These are phyloP conservation scores for Vigna unguiculata DNA, from an alignment of 306 rosid genomes.

Conservation along the genomic window DNA sequence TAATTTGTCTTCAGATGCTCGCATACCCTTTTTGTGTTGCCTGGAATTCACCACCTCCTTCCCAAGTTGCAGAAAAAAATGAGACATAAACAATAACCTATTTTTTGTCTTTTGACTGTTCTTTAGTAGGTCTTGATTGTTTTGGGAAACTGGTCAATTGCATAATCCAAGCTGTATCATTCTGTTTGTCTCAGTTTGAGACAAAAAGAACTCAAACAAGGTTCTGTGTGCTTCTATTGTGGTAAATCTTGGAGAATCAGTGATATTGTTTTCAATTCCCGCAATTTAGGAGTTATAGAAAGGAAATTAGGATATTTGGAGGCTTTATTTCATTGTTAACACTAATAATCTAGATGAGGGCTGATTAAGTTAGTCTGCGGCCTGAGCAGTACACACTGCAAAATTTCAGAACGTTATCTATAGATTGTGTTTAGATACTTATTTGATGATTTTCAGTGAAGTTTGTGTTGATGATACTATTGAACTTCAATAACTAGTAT, in stretches of 20 bases:
- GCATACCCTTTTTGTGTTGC: not conserved
- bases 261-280: not conserved
- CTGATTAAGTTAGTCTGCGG: not conserved
- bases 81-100: not conserved
- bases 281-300: not conserved
- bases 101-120: not conserved
- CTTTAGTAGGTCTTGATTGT: not conserved
- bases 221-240: not conserved
- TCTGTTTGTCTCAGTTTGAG: slow-evolving; percentile 13
- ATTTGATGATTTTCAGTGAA: not conserved
- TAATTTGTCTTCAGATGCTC: not conserved
- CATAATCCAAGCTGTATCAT: not conserved
- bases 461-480: slow-evolving; percentile 14
- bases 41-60: not conserved
- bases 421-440: not conserved
- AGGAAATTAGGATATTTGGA: not conserved
- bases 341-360: not conserved
- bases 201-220: not conserved
- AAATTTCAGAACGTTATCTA: not conserved
- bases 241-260: slow-evolving; percentile 11
- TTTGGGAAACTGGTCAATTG: slow-evolving; percentile 9
- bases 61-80: slow-evolving; percentile 1
- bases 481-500: slow-evolving; percentile 12
- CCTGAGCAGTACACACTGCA: not conserved
- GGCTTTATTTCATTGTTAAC: not conserved